These are phyloP conservation scores for Fusarium veterinarium DNA, from an alignment of 2,329 filamentous ascomycete genomes.

Conservation along the genomic window DNA sequence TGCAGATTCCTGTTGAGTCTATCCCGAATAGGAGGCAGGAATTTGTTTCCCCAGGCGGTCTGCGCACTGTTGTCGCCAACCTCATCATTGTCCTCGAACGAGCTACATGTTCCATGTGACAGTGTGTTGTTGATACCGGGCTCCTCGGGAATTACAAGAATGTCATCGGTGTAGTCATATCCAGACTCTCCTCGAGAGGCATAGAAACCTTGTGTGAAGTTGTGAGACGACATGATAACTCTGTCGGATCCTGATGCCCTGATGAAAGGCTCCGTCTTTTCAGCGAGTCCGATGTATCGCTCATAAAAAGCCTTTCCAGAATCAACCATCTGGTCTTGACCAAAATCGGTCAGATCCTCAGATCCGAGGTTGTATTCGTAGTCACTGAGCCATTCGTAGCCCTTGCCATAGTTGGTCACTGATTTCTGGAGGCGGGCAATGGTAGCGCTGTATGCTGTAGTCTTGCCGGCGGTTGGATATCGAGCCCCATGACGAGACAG, in stretches of 20 bases:
- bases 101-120: slow-evolving; percentile 76
- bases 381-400: slow-evolving; percentile 76
- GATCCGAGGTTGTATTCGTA: slow-evolving; percentile 78
- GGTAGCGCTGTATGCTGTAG: slow-evolving; percentile 69
- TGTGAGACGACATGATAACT: slow-evolving; percentile 78
- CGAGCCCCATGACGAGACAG: slow-evolving; percentile 88
- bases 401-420: slow-evolving; percentile 67
- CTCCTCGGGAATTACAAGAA: slow-evolving; percentile 78
- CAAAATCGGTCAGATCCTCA: slow-evolving; percentile 75
- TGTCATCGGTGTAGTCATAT: slow-evolving; percentile 61
- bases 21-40: slow-evolving; percentile 73
- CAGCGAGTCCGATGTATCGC: slow-evolving; percentile 74
- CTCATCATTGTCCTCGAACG: slow-evolving; percentile 72
- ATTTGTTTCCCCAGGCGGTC: slow-evolving; percentile 68
- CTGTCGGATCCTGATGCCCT: slow-evolving; percentile 76
- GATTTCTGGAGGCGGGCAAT: slow-evolving; percentile 72
- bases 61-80: slow-evolving; percentile 64
- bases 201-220: slow-evolving; percentile 82
- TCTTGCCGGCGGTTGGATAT: slow-evolving; percentile 79
- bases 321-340: slow-evolving; percentile 75
- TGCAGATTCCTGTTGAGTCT: slow-evolving; percentile 77
- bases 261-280: slow-evolving; percentile 72
- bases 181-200: slow-evolving; percentile 50
- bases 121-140: slow-evolving; percentile 82
- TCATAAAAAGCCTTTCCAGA: slow-evolving; percentile 81